A percentile compares a stretch with the other conserved stretches of the same genome.
Evolutionary conservation across 106 monocot species (phyloP).

Genomic region (Amphibolis antarctica): DNA sequence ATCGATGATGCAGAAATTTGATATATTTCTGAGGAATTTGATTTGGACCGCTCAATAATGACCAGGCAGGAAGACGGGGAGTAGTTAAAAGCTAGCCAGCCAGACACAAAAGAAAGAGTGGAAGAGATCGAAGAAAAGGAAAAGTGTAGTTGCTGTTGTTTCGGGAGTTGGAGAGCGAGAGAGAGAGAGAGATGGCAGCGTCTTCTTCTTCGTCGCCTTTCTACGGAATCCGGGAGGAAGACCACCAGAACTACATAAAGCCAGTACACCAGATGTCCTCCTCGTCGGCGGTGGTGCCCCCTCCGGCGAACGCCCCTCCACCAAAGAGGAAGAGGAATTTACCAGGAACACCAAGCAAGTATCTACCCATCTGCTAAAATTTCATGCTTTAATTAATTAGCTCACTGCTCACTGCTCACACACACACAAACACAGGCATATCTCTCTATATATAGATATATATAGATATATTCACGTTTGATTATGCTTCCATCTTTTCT

Average conservation of each 20-base stretch:
- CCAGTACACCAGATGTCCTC: conserved; percentile 4
- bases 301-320: not conserved
- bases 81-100: too few relatives aligned
- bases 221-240: conserved; percentile 32
- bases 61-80: not conserved
- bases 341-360: conserved; percentile 68
- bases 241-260: conserved; percentile 17
- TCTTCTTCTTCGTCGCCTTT: conserved; percentile 29
- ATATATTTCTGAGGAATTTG: conserved; percentile 4
- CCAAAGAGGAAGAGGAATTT: conserved; percentile 47
- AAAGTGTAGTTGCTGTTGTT: not conserved
- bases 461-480: too few relatives aligned
- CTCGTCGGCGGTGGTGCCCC: not conserved
- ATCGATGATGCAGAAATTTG: not conserved
- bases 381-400: too few relatives aligned
- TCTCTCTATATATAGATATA: too few relatives aligned
- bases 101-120: not conserved
- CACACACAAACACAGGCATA: too few relatives aligned
- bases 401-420: too few relatives aligned
- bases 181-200: conserved; percentile 34
- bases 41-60: conserved; percentile 4
- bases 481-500: too few relatives aligned
- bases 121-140: conserved; percentile 4
- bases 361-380: conserved; percentile 7
- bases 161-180: not conserved